phyloP scores from a whole-genome alignment of 2,329 filamentous ascomycete species.

The Penicillium sp. region DNA sequence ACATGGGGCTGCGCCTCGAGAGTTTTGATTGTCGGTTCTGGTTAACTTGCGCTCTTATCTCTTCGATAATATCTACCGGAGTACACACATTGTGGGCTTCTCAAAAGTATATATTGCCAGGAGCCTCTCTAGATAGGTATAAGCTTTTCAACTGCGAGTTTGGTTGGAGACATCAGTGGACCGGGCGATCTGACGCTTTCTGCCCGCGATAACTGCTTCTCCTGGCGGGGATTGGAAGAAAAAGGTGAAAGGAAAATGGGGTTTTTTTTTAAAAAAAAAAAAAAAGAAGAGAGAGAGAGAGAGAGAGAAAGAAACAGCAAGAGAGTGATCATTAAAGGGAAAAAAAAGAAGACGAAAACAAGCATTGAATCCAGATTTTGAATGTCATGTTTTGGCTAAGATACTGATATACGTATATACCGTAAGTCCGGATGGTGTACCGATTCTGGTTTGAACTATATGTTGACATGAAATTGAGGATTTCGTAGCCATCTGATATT shows the following conservation, averaged over 20 bases:
- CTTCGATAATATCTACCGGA: background rate
- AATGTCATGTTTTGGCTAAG: no score
- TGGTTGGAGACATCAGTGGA: background rate
- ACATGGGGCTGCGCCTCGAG: slow-evolving; percentile 29
- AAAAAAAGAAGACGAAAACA: background rate
- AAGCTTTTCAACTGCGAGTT: background rate
- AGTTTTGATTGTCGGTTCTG: slow-evolving; percentile 21
- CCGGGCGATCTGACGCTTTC: background rate
- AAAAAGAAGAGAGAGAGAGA: no score
- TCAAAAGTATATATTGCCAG: slow-evolving; percentile 8
- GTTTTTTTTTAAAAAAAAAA: background rate
- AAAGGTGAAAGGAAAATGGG: background rate
- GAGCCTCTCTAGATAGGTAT: background rate
- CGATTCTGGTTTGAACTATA: no score
- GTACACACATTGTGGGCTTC: background rate
- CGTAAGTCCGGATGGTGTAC: no score
- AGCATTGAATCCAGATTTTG: no score
- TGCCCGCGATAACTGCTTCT: no score
- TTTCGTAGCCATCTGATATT: background rate
- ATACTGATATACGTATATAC: no score
- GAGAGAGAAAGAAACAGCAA: no score
- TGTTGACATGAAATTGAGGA: background rate
- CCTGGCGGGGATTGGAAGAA: no score
- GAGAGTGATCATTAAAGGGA: background rate
- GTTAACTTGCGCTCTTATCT: background rate